Evolutionary conservation across 2,329 filamentous ascomycete genomes (phyloP).

Genomic region (Fusarium papillatum): DNA sequence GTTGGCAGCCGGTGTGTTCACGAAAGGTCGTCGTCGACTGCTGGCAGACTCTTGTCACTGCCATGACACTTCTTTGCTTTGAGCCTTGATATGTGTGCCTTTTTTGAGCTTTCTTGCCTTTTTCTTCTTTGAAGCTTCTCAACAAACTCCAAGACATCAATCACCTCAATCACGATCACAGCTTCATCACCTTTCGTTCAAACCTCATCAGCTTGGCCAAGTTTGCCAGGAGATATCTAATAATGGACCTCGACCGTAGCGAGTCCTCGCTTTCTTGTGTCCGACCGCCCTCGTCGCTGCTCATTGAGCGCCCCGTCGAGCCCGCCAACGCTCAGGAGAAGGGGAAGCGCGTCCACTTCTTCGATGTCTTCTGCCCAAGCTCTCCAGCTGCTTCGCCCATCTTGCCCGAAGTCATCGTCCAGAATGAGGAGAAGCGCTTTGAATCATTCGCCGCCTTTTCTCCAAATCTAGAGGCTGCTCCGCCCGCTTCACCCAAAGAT

Average conservation of each 20-base stretch:
- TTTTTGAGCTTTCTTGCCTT: background rate
- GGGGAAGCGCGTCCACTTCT: background rate
- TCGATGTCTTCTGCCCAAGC: background rate
- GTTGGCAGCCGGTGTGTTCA: background rate
- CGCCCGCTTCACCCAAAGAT: background rate
- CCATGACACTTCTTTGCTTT: background rate
- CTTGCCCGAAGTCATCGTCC: background rate
- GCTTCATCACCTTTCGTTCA: background rate
- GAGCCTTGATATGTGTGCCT: background rate
- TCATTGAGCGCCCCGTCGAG: slow-evolving; percentile 21
- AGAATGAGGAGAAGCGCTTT: background rate
- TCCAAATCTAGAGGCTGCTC: background rate
- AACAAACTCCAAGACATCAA: background rate
- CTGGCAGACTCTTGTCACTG: background rate
- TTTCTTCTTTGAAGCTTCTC: background rate
- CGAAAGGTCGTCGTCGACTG: background rate
- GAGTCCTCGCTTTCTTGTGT: slow-evolving; percentile 14
- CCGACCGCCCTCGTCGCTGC: slow-evolving; percentile 32
- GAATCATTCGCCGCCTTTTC: background rate
- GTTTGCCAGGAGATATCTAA: background rate
- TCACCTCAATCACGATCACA: background rate
- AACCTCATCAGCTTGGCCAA: background rate
- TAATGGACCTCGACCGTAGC: slow-evolving; percentile 17
- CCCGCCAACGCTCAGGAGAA: background rate
- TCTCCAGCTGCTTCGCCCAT: background rate